phyloP scores from a whole-genome alignment of 2,329 filamentous ascomycete species.

The Paraphaeosphaeria minitans region DNA sequence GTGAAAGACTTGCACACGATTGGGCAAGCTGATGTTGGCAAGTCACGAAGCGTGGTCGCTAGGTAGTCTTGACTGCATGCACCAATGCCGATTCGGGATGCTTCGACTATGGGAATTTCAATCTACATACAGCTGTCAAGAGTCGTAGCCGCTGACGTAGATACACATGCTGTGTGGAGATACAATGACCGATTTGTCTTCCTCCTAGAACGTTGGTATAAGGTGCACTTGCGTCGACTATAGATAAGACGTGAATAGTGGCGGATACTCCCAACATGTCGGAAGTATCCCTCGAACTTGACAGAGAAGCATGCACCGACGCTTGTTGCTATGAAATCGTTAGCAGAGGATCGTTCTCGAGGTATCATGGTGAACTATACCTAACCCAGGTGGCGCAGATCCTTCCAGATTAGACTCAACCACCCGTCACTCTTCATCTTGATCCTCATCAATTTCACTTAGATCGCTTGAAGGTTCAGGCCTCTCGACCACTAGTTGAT shows the following conservation, averaged over 20 bases:
- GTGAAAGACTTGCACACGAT: background rate
- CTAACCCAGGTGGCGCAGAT: too few species aligned
- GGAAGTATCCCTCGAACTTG: too few species aligned
- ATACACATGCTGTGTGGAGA: background rate
- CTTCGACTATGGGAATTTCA: background rate
- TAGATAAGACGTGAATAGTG: too few species aligned
- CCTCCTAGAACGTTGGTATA: too few species aligned
- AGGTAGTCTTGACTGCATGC: background rate
- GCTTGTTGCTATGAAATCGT: too few species aligned
- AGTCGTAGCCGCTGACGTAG: background rate
- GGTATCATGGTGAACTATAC: too few species aligned
- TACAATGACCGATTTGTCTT: too few species aligned
- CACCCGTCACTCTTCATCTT: background rate
- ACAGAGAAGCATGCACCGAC: too few species aligned
- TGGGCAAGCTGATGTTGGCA: background rate
- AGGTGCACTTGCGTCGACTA: too few species aligned
- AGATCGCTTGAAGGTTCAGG: conserved; percentile 7
- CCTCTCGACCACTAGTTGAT: conserved; percentile 25
- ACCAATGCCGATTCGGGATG: background rate
- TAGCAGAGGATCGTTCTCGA: too few species aligned
- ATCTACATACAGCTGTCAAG: background rate
- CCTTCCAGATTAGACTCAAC: too few species aligned
- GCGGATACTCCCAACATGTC: too few species aligned
- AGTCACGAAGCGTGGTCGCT: background rate
- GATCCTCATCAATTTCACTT: conserved; percentile 11